phyloP scores from a whole-genome alignment of 768 basidiomycete genomes.

The Harrya chromipes region DNA sequence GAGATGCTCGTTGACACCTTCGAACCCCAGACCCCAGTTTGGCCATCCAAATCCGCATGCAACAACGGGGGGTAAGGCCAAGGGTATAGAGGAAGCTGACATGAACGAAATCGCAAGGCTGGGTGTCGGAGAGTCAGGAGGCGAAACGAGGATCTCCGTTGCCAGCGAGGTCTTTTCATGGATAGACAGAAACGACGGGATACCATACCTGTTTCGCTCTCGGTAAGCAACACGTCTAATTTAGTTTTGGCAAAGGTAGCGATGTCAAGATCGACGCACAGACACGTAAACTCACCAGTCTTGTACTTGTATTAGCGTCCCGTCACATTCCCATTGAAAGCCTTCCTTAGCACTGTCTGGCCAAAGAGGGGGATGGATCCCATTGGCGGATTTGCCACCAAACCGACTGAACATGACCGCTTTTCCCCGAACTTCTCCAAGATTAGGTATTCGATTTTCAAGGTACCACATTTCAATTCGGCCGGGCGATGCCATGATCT shows the following conservation, averaged over 20 bases:
- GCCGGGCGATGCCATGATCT: conserved; percentile 53
- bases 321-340: conserved; percentile 77
- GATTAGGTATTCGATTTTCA: conserved; percentile 71
- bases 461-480: conserved; percentile 72
- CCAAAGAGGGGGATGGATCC: conserved; percentile 87
- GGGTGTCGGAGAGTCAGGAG: conserved; percentile 33
- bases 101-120: conserved; percentile 74
- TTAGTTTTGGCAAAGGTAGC: neutral
- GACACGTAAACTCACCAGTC: conserved; percentile 62
- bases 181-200: conserved; percentile 76
- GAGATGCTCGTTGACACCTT: conserved; percentile 80
- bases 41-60: conserved; percentile 88
- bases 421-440: conserved; percentile 86
- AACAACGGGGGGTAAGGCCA: conserved; percentile 72
- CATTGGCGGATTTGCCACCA: conserved; percentile 59
- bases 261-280: neutral
- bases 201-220: conserved; percentile 58
- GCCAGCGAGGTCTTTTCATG: conserved; percentile 74
- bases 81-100: conserved; percentile 77
- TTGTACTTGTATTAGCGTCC: conserved; percentile 68
- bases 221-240: conserved; percentile 5
- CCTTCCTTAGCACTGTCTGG: conserved; percentile 71
- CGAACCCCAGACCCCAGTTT: conserved; percentile 68
- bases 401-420: conserved; percentile 86
- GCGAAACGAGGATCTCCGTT: conserved; percentile 50